Evolutionary conservation across 148 eudicot genomes (phyloP).

Genomic region (Chenopodium formosanum): DNA sequence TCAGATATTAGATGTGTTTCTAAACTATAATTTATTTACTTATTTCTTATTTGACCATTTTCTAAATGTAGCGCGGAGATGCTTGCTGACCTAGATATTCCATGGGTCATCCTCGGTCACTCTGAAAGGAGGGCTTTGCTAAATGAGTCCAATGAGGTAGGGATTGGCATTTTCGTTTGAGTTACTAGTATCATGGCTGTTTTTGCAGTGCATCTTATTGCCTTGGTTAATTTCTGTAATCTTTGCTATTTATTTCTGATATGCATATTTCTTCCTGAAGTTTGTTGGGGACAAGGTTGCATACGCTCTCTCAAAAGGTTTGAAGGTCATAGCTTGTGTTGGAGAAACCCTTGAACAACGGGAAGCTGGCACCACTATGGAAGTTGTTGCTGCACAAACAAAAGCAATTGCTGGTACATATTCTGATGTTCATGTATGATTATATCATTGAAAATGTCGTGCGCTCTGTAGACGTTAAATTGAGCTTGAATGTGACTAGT

Average conservation of each 20-base stretch:
- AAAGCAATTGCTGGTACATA: constrained; percentile 80
- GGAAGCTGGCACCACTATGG: constrained; percentile 88
- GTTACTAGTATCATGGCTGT: background rate
- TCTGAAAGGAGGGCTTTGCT: constrained; percentile 77
- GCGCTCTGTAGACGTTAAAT: background rate
- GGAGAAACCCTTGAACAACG: constrained; percentile 95
- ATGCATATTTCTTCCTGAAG: constrained; percentile 27
- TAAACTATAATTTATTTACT: background rate
- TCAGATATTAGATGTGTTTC: background rate
- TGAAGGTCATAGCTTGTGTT: constrained; percentile 94
- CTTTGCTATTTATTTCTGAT: background rate
- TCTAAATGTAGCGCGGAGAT: constrained; percentile 73
- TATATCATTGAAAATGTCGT: background rate
- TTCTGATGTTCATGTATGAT: background rate
- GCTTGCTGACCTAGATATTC: constrained; percentile 71
- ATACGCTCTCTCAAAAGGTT: constrained; percentile 80
- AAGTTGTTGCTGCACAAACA: constrained; percentile 85
- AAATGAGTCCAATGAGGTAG: constrained; percentile 75
- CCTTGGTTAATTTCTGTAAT: background rate
- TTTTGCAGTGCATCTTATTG: background rate
- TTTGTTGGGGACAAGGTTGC: constrained; percentile 94
- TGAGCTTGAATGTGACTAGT: background rate
- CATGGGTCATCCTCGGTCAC: constrained; percentile 95
- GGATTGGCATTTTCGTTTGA: background rate
- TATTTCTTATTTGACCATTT: background rate